Conservation (phyloP, 768 basidiomycete species). For the Termitomyces sp. region DNA sequence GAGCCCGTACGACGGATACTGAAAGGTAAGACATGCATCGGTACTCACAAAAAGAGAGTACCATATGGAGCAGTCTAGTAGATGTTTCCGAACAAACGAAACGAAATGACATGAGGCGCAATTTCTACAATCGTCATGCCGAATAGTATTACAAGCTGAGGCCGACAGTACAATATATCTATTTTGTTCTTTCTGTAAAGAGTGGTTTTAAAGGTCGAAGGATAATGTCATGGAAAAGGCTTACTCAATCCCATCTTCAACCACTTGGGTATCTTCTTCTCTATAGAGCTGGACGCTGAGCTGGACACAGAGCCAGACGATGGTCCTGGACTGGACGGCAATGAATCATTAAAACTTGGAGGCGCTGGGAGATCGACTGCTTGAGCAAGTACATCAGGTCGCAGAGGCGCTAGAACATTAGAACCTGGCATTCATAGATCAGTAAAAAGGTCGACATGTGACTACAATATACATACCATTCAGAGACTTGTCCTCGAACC, state of each 20-base stretch:
- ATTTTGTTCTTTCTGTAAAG: slow-evolving; percentile 9
- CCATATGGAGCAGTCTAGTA: background rate
- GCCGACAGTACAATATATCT: background rate
- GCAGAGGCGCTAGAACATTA: slow-evolving; percentile 58
- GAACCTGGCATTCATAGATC: slow-evolving; percentile 33
- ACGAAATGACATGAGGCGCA: background rate
- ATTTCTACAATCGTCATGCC: background rate
- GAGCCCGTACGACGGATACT: background rate
- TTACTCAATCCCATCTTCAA: slow-evolving; percentile 61
- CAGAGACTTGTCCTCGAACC: slow-evolving; percentile 66
- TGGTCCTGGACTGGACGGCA: slow-evolving; percentile 5
- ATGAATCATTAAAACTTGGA: slow-evolving; percentile 21
- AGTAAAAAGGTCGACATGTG: slow-evolving; percentile 12
- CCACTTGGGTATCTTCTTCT: slow-evolving; percentile 76
- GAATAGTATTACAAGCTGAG: background rate
- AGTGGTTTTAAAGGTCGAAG: background rate
- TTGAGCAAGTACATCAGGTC: slow-evolving; percentile 44
- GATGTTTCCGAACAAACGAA: background rate
- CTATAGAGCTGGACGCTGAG: slow-evolving; percentile 14
- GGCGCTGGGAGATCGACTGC: slow-evolving; percentile 67
- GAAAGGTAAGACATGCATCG: background rate
- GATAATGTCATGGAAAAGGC: slow-evolving; percentile 16
- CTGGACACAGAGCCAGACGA: slow-evolving; percentile 1
- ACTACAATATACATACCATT: slow-evolving; percentile 41
- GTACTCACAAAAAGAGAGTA: background rate